phyloP scores from a whole-genome alignment of 2,329 filamentous ascomycete species.

The Neonectria hederae region DNA sequence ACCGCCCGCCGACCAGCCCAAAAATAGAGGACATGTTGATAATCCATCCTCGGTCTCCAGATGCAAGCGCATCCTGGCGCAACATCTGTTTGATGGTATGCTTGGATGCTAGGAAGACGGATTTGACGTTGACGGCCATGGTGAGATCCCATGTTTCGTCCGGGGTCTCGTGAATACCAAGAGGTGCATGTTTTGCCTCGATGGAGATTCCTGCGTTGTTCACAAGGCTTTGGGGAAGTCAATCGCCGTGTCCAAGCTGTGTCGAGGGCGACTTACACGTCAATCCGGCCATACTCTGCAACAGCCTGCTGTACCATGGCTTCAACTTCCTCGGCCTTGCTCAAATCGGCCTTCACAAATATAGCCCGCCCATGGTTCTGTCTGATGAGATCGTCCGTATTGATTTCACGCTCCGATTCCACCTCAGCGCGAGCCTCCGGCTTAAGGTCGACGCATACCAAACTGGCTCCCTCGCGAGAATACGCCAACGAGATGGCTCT shows the following conservation, averaged over 20 bases:
- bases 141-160: constrained; percentile 57
- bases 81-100: constrained; percentile 60
- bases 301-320: constrained; percentile 44
- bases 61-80: constrained; percentile 51
- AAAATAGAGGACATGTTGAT: constrained; percentile 58
- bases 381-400: constrained; percentile 48
- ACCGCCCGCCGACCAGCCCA: constrained; percentile 48
- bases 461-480: constrained; percentile 51
- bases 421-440: constrained; percentile 40
- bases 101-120: constrained; percentile 55
- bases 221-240: constrained; percentile 44
- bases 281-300: constrained; percentile 32
- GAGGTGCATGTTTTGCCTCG: constrained; percentile 44
- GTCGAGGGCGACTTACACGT: constrained; percentile 44
- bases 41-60: constrained; percentile 58
- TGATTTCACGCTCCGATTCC: constrained; percentile 41
- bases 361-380: constrained; percentile 48
- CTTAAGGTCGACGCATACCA: constrained; percentile 55
- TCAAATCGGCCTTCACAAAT: constrained; percentile 57
- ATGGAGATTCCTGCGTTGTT: constrained; percentile 56
- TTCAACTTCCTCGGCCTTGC: constrained; percentile 48
- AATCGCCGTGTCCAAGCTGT: background rate
- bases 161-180: constrained; percentile 55
- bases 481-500: constrained; percentile 57
- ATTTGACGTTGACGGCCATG: constrained; percentile 50